Base-by-base conservation (phyloP, 2,329 filamentous ascomycete genomes). In the Verticillium klebahnii region DNA sequence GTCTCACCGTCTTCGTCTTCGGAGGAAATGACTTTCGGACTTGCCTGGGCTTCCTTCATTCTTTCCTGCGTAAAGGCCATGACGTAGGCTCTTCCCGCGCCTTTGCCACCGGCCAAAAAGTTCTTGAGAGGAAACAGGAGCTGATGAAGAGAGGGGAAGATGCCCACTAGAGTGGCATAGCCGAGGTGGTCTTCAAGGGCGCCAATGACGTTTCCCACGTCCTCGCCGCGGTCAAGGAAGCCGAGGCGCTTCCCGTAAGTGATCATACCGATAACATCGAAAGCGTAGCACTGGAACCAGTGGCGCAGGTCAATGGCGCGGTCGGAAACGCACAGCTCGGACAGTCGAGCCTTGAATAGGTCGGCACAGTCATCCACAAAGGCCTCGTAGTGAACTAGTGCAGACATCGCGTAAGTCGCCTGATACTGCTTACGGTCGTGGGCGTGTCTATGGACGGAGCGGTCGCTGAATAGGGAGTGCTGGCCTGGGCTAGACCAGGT, bases 241-340 rank as follows among this genome's bases (percentile, higher is more conserved):
- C 80, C 82, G 65, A 77, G 74, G 0, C 69, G 66, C 3, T 67
- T 69, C 14, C 69, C 75, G 45, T 71, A 73, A 0, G 79, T 82
- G 19, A 85, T 80, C 40, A 79, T 74, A 0, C 80, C 81, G 34
- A 85, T 82, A 1, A 84, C 80, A 58, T 84, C 79, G 52, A 81
- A 81, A 0, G 78, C 79, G 60, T 78, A 82, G 63, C 72, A 81
- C 63, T 82, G 79, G 32, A 82, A 69, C 75, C 76, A 80, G 57
- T 76, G 71, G 4, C 67, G 67, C 50, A 81, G 64, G 63, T 85
- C 73, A 3, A 83, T 65, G 0, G 63, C 60, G 3, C 70, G 17
- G 0, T 67, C 67, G 0, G 62, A 59, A 0, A 63, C 58, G 1
- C 78, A 73, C 12, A 78, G 72, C 60, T 80, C 77, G 1, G 52